Base-by-base conservation (phyloP, 176 grass and related monocot species). In the Zoysia pacifica region DNA sequence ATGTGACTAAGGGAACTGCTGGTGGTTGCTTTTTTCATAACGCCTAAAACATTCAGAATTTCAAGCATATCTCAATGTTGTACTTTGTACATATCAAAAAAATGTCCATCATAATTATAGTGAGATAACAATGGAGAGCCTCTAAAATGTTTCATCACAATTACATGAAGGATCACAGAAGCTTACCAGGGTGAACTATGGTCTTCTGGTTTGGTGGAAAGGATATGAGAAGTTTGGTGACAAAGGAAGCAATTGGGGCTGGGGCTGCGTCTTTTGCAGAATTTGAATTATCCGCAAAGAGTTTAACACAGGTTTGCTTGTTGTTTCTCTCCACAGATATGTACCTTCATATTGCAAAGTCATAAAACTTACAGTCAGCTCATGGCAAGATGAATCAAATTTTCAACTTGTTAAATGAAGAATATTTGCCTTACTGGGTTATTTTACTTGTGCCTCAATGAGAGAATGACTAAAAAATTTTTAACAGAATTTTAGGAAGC, bases 281-380 rank as follows among this genome's bases (percentile, higher is more conserved):
- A 54, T 50, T 90, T 4, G 88, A 91, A 46, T 89, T 79, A 45
- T 99, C 93, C 4, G 84, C 86, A 78, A 85, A 95, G 60, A 99
- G 81, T 78, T 95, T 99, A 86, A 99, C 88, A 36, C 60, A 91
- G 36, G 93, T 81, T 51, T 95, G 93, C 76, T 93, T 95, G 83
- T 89, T 95, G 73, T 93, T 95, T 87, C 86, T 99, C 86, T 99
- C 96, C 79, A 99, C 92, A 65, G 84, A 91, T 45, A 99, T 68
- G 84, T 89, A 89, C 96, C 96, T 95, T 85, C 82, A 78, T 2
- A 84, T 76, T 71, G 48, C 56, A 90, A 47, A 36, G 73, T 62
- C 43, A 70, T 0, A 74, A 70, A 72, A 35, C n/a, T 14, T 2
- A 67, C 59, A 64, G 45, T 87, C 73, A 87, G 61, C 51, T 65